Base-by-base conservation (phyloP, 2,329 filamentous ascomycete genomes). In the Emergomyces orientalis region DNA sequence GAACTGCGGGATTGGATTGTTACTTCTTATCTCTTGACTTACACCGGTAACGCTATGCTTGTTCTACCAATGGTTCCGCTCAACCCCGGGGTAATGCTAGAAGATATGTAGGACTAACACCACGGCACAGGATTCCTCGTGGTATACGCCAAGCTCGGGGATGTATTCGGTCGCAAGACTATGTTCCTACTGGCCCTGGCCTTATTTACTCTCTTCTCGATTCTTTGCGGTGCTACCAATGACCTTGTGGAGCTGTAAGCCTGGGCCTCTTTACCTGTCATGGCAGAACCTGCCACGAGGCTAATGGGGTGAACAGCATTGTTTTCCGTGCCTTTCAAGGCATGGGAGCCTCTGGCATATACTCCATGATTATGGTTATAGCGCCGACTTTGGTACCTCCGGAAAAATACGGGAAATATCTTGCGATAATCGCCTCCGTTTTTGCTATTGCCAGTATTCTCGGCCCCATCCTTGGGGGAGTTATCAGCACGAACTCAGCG, bases 11-110 rank as follows among this genome's bases (percentile, higher is more conserved):
- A 71, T 43, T 81, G 80, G 80, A 72, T 83, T 4, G 76, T 82
- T 14, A 80, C 78, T 0, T 68, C 78, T 1, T 82, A 82, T 67
- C 70, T 82, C 11, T 70, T 82, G 27, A 79, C 79, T 0, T 82
- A 81, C 63, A 81, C 78, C 13, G 77, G 79, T 76, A 59, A 37
- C 63, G 8, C 37, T 60, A 3, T 47, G 11, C 45, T 1, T 25
- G 41, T 22, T 41, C 45, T 25, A 25, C 13, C 22, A 13, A 47
- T 19, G n/a, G 6, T 43, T 43, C 39, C n/a, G 7, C 32, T 9
- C n/a, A 9, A 9, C 8, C 43, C 1, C 9, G 22, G 41, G 4
- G 22, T 14, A 25, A 47, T 47, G 9, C 22, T 11, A 7, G 34
- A 37, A 37, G 6, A 27, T 54, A 47, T 34, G 45, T 52, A 14